Evolutionary conservation across 805 yeast species (phyloP), one percentile per base, ranked within the genome.

Genomic region (Ogataea nakhonphanomensis): DNA sequence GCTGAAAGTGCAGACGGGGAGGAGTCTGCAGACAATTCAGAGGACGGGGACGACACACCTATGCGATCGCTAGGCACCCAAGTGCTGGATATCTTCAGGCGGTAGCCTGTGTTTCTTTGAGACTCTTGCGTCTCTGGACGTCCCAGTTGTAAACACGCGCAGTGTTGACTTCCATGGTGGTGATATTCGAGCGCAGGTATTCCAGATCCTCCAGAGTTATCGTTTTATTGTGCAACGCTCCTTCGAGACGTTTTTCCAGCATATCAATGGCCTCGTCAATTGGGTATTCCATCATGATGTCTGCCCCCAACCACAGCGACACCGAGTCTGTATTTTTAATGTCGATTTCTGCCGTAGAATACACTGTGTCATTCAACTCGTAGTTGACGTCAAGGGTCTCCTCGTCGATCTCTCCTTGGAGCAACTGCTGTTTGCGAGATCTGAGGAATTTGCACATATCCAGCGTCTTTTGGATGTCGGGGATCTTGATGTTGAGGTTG

Each of bases 111-210:
- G 66, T 65, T 35, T 63, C 64, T 48, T 71, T 70, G 14, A 53
- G 33, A 56, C 52, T 66, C 62, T 68, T 82, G 61, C 90, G 76
- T 64, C 86, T 74, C 56, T 82, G 85, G 8, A 86, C 91, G 58
- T 84, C 95, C 90, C 91, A 85, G 55, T 86, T 86, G 59, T 85
- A 86, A 58, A 85, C 72, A 49, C 99, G 75, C 1, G 99, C 97
- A 12, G 95, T 88, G 59, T 93, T 93, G 37, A 93, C 99, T 62
- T 93, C 98, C 90, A 93, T 87, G 3, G 97, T 91, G 11, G 99
- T 93, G 47, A 91, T 90, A 54, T 89, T 89, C 50, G 85, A 93
- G 49, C 93, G 77, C 46, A 82, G 70, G 50, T 80, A 89, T 55
- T 86, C 95, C 45, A 85, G 73, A 58, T 88, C 99, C 48, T 85